Base-by-base conservation (phyloP, 257 asterid genomes). In the Nicotiana knightiana region DNA sequence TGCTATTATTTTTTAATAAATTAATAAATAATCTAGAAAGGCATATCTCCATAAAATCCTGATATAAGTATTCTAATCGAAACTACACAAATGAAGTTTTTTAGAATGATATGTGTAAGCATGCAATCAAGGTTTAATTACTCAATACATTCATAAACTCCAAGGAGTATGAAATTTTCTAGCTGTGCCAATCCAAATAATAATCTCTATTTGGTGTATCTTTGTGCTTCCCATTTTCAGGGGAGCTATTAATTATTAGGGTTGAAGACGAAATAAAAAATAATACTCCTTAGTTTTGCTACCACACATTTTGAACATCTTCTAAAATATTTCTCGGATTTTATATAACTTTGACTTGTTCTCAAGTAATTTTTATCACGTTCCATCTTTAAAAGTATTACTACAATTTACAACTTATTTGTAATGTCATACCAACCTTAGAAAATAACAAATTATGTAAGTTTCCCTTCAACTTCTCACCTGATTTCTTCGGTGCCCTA, bases 201-300 rank as follows among this genome's bases (percentile, higher is more conserved):
- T 46, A 48, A 6, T 75, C 79, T 75, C 16, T 3, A 75, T 28
- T 15, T 51, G 43, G 63, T 75, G 79, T 51, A 51, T 75, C 63
- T 75, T 75, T 75, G 79, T 75, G 63, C 63, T 28, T 75, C 79
- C 63, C 79, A 73, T 61, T 73, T 73, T 75, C 63, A 26, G 33
- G 63, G 79, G 63, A 75, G 62, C 9, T 15, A 4, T 30, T 3
- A 26, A 26, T 51, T 71, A 71, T 71, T 71, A 3, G 35, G 35
- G 35, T 32, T 4, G 35, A 32, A 32, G 3, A 32, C 4, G 35
- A 32, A 32, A 32, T 32, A 32, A 32, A 2, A 32, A 32, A 32
- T 3, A 32, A 37, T 35, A 33, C 3, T 37, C 5, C 6, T 37
- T 37, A 37, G 43, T 5, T 35, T 35, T 5, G 6, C 4, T 35